Evolutionary conservation across 345 rosid genomes (phyloP).

Genomic region (Gossypium stocksii): DNA sequence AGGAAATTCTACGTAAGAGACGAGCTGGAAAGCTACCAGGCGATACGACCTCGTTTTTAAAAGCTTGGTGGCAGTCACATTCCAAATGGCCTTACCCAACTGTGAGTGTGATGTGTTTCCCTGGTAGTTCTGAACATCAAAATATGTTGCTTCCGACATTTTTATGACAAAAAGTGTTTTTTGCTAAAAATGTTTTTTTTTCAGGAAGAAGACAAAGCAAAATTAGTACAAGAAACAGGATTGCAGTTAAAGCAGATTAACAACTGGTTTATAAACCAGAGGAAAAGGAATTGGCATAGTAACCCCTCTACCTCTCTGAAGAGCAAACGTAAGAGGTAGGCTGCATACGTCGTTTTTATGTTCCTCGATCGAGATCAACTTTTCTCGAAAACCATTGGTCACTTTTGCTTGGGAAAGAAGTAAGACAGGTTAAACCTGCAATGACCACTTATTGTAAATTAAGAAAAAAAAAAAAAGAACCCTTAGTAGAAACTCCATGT

Average conservation of each 20-base stretch:
- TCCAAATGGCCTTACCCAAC: constrained; percentile 96
- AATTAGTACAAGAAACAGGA: constrained; percentile 74
- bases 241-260: constrained; percentile 84
- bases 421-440: constrained; percentile 32
- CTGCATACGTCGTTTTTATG: background rate
- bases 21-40: constrained; percentile 87
- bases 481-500: background rate
- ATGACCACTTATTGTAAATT: constrained; percentile 21
- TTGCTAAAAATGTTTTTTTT: constrained; percentile 8
- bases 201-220: constrained; percentile 85
- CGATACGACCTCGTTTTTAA: constrained; percentile 69
- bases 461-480: background rate
- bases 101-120: constrained; percentile 29
- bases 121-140: background rate
- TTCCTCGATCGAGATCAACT: background rate
- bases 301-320: constrained; percentile 52
- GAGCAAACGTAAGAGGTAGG: constrained; percentile 82
- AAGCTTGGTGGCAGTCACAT: constrained; percentile 92
- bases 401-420: constrained; percentile 14
- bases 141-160: background rate
- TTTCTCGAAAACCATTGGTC: constrained; percentile 6
- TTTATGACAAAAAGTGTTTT: background rate
- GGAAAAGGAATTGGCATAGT: constrained; percentile 86
- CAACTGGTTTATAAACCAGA: constrained; percentile 88
- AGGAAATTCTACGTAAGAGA: constrained; percentile 87